These are phyloP conservation scores for Obba rivulosa DNA, from an alignment of 768 basidiomycete species.

Conservation along the genomic window DNA sequence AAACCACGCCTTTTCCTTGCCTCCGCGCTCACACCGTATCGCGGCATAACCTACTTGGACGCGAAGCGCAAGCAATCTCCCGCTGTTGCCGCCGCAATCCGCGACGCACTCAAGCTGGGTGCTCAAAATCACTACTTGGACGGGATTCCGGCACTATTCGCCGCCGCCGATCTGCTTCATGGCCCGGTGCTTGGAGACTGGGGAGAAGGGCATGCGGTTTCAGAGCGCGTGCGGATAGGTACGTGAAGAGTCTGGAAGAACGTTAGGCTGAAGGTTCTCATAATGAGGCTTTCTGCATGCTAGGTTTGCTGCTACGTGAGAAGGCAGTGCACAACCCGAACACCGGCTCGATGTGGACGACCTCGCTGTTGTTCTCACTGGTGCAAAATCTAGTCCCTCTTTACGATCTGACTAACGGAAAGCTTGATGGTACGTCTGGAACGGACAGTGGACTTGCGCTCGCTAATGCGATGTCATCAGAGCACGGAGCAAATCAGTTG, in stretches of 20 bases:
- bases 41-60: conserved; percentile 51
- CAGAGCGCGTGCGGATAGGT: conserved; percentile 60
- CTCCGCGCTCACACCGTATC: conserved; percentile 68
- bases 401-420: conserved; percentile 38
- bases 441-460: conserved; percentile 9
- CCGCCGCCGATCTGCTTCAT: conserved; percentile 42
- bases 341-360: conserved; percentile 64
- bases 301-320: conserved; percentile 67
- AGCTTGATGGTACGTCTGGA: conserved; percentile 38
- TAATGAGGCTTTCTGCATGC: background rate
- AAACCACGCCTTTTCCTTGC: conserved; percentile 73
- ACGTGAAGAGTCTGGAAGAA: conserved; percentile 10
- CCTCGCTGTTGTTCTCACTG: conserved; percentile 69
- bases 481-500: conserved; percentile 37
- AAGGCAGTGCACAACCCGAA: conserved; percentile 56
- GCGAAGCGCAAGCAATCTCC: conserved; percentile 57
- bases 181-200: conserved; percentile 22
- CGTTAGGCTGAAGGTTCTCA: background rate
- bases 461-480: conserved; percentile 26
- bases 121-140: conserved; percentile 71
- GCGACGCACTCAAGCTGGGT: conserved; percentile 83
- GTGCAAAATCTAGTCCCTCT: conserved; percentile 60
- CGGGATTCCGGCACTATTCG: conserved; percentile 65
- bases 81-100: conserved; percentile 64
- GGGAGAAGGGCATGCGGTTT: conserved; percentile 16